Evolutionary conservation across 2,329 filamentous ascomycete genomes (phyloP).

Genomic region (Botryotinia calthae): DNA sequence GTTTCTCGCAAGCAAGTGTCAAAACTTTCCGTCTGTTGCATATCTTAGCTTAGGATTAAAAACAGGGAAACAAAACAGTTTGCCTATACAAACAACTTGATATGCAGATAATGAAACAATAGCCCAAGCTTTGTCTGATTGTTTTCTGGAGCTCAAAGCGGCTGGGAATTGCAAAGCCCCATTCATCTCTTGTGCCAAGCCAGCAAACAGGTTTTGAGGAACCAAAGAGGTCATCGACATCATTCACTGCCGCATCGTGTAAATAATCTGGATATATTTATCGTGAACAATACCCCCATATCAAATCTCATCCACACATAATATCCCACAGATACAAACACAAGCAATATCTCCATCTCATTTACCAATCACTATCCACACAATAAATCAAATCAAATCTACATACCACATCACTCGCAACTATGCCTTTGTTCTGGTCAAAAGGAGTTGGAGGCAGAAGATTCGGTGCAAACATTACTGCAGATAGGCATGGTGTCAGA

Average conservation of each 20-base stretch:
- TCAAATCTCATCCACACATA: neutral
- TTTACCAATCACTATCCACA: neutral
- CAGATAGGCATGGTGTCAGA: constrained; percentile 14
- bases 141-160: constrained; percentile 1
- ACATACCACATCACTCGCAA: neutral
- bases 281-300: neutral
- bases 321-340: neutral
- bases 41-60: neutral
- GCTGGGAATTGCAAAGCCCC: constrained; percentile 3
- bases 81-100: neutral
- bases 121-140: neutral
- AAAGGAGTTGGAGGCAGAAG: constrained; percentile 11
- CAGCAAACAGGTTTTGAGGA: constrained; percentile 16
- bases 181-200: constrained; percentile 3
- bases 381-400: neutral
- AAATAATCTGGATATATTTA: constrained; percentile 1
- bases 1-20: neutral
- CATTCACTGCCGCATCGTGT: neutral
- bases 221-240: constrained; percentile 1
- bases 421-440: constrained; percentile 12
- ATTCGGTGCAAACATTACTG: constrained; percentile 14
- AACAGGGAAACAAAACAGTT: constrained; percentile 5
- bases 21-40: constrained; percentile 4
- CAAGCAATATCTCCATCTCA: neutral
- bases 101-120: neutral